Percentiles rank a stretch among this genome's conserved stretches.
Conservation (phyloP, 352 stramenopile species). For the Globisporangium nunn region DNA sequence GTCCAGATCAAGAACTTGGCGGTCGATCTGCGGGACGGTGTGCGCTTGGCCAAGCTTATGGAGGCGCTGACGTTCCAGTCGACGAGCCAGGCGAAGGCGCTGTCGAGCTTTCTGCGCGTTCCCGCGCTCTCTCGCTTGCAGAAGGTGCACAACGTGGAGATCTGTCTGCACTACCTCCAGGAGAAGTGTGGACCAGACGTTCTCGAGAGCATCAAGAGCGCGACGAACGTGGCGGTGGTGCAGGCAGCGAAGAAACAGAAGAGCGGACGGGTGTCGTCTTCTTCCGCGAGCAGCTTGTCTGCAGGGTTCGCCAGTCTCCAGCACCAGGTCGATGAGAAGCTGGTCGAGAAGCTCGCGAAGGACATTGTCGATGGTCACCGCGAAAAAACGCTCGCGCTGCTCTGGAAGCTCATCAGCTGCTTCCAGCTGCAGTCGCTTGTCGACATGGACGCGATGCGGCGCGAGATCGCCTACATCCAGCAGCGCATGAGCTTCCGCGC, state of each 20-base stretch:
- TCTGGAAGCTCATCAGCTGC: constrained; percentile 91
- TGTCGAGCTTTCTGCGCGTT: constrained; percentile 88
- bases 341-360: constrained; percentile 71
- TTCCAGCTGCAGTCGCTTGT: constrained; percentile 89
- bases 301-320: constrained; percentile 43
- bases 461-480: constrained; percentile 73
- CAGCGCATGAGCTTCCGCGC: constrained; percentile 65
- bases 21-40: constrained; percentile 94
- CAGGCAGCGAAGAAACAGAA: constrained; percentile 1
- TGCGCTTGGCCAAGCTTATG: constrained; percentile 89
- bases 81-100: constrained; percentile 9
- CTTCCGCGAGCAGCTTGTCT: constrained; percentile 12
- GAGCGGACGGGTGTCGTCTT: constrained; percentile 9
- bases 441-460: constrained; percentile 54
- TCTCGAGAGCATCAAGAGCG: constrained; percentile 42
- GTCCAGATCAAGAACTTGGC: constrained; percentile 89
- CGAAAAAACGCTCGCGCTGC: constrained; percentile 90
- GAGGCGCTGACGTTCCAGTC: constrained; percentile 73
- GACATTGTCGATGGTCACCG: constrained; percentile 95
- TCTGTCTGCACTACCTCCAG: constrained; percentile 83
- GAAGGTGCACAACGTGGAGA: constrained; percentile 95
- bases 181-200: constrained; percentile 57
- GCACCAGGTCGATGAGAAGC: constrained; percentile 47
- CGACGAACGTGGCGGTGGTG: constrained; percentile 10
- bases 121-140: constrained; percentile 92